Conservation (phyloP, 1,284 basidiomycete species). For the Naganishia albida region DNA sequence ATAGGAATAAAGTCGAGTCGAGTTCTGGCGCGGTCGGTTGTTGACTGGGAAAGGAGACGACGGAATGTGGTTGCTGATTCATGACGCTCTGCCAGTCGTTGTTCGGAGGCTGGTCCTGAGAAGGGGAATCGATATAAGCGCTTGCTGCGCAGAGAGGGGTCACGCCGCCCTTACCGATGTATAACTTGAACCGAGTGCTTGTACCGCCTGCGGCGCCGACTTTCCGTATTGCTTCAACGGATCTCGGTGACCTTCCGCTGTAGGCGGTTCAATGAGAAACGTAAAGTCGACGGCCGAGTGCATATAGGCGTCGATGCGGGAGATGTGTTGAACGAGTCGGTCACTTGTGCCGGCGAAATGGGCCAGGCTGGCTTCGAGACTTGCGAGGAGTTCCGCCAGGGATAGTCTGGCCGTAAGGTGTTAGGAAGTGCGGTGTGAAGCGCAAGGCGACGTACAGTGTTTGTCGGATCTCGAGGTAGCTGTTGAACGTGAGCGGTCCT, state of each 20-base stretch:
- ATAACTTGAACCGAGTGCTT: neutral
- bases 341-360: constrained; percentile 44
- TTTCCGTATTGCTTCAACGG: neutral
- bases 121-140: neutral
- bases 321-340: constrained; percentile 46
- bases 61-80: neutral
- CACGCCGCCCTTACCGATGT: constrained; percentile 14
- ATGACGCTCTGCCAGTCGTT: constrained; percentile 9
- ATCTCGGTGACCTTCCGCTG: neutral
- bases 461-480: constrained; percentile 49
- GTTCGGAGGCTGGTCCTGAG: constrained; percentile 2
- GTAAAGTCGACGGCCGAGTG: constrained; percentile 41
- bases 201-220: neutral
- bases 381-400: constrained; percentile 46
- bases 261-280: constrained; percentile 14
- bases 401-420: constrained; percentile 32
- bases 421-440: neutral
- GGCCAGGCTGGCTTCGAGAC: constrained; percentile 41
- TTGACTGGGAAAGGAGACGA: constrained; percentile 22
- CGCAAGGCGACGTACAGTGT: constrained; percentile 36
- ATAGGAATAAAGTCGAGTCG: constrained; percentile 37
- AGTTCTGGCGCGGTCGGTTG: constrained; percentile 19
- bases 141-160: no score
- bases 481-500: constrained; percentile 45
- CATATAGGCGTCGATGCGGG: constrained; percentile 51